These are phyloP conservation scores for Podila horticola DNA, from an alignment of 192 early-diverging fungal genomes.

Conservation along the genomic window DNA sequence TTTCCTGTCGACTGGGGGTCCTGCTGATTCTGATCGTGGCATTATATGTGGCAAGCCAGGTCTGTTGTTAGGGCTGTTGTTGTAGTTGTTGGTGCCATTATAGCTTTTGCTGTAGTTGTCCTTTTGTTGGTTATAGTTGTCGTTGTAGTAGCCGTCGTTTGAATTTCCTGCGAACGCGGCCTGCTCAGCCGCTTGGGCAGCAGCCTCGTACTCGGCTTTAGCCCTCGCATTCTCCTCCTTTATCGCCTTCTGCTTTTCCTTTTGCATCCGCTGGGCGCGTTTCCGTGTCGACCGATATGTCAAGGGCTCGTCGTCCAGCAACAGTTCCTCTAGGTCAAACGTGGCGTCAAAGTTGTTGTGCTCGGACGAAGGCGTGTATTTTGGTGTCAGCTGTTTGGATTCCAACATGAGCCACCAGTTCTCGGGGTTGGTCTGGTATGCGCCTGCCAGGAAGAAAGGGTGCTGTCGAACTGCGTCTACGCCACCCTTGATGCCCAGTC, in stretches of 20 bases:
- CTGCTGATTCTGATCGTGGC: not conserved
- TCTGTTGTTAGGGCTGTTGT: not conserved
- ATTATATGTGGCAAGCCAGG: not conserved
- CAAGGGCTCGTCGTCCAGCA: slow-evolving; percentile 77
- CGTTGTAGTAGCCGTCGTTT: slow-evolving; percentile 12
- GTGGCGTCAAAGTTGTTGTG: slow-evolving; percentile 81
- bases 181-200: slow-evolving; percentile 20
- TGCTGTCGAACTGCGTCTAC: slow-evolving; percentile 59
- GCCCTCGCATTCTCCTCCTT: slow-evolving; percentile 58
- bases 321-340: slow-evolving; percentile 77
- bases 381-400: slow-evolving; percentile 55
- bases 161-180: slow-evolving; percentile 19
- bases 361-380: slow-evolving; percentile 57
- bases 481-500: slow-evolving; percentile 59
- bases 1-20: slow-evolving; percentile 3
- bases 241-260: slow-evolving; percentile 54
- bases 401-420: slow-evolving; percentile 57
- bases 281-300: slow-evolving; percentile 47
- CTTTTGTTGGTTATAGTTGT: not conserved
- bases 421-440: slow-evolving; percentile 34
- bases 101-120: slow-evolving; percentile 10
- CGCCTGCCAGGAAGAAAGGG: slow-evolving; percentile 61
- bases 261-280: slow-evolving; percentile 33
- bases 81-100: not conserved
- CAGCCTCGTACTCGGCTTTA: slow-evolving; percentile 27